Percentiles rank a stretch among this genome's conserved stretches.
Conservation (phyloP, 768 basidiomycete species). For the Lepiota subincarnata region DNA sequence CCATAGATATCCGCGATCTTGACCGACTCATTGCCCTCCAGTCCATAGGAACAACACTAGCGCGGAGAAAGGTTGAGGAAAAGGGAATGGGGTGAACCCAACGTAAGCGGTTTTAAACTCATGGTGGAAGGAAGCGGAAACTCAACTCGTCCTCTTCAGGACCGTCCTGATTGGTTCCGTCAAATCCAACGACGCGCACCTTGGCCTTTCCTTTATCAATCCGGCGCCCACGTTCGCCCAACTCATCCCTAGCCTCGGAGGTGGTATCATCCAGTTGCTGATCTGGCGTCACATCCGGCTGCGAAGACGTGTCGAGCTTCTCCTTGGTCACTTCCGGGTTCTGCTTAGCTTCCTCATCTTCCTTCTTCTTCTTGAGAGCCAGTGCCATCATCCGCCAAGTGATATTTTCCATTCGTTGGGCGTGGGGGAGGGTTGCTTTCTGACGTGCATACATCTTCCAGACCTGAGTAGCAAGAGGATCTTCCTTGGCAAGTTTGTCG, state of each 20-base stretch:
- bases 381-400: slow-evolving; percentile 99
- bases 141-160: slow-evolving; percentile 75
- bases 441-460: slow-evolving; percentile 96
- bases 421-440: slow-evolving; percentile 86
- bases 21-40: slow-evolving; percentile 92
- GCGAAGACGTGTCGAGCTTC: slow-evolving; percentile 10
- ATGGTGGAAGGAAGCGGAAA: slow-evolving; percentile 8
- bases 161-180: slow-evolving; percentile 67
- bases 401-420: slow-evolving; percentile 94
- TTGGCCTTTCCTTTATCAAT: slow-evolving; percentile 78
- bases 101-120: slow-evolving; percentile 11
- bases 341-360: slow-evolving; percentile 49
- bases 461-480: slow-evolving; percentile 91
- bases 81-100: slow-evolving; percentile 1
- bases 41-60: slow-evolving; percentile 73
- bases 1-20: slow-evolving; percentile 86
- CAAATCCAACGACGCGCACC: slow-evolving; percentile 79
- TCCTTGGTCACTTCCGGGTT: slow-evolving; percentile 12
- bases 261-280: slow-evolving; percentile 18
- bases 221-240: slow-evolving; percentile 62
- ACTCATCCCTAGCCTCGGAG: slow-evolving; percentile 16
- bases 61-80: slow-evolving; percentile 4
- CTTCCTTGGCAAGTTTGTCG: slow-evolving; percentile 70
- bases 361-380: slow-evolving; percentile 85
- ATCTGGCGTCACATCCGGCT: slow-evolving; percentile 17